phyloP scores from a whole-genome alignment of 768 basidiomycete genomes.

The Pleurotus platypus region DNA sequence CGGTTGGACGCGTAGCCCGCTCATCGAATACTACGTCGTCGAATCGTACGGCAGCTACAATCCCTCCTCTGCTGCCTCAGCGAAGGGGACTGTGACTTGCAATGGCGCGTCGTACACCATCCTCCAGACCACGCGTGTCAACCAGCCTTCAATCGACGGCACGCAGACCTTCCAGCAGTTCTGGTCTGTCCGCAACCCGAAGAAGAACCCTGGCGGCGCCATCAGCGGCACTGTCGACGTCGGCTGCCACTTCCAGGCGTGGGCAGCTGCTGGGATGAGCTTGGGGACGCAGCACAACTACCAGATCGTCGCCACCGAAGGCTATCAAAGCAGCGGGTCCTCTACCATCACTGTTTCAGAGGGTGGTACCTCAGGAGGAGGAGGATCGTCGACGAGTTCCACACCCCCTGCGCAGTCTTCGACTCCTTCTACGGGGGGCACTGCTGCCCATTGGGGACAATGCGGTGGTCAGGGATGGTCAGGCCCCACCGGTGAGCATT shows the following conservation, averaged over 20 bases:
- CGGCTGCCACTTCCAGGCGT: slow-evolving; percentile 40
- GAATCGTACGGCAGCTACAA: slow-evolving; percentile 40
- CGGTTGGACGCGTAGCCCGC: slow-evolving; percentile 41
- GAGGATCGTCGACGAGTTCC: slow-evolving; percentile 13
- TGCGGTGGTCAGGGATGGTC: slow-evolving; percentile 29
- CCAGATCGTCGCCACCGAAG: slow-evolving; percentile 46
- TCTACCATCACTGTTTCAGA: slow-evolving; percentile 17
- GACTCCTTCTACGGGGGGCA: slow-evolving; percentile 13
- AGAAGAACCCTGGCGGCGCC: slow-evolving; percentile 15
- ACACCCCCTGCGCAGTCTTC: slow-evolving; percentile 9
- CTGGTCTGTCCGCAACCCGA: slow-evolving; percentile 38
- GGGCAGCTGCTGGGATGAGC: slow-evolving; percentile 31
- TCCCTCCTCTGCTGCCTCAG: slow-evolving; percentile 26
- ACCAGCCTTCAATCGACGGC: slow-evolving; percentile 39
- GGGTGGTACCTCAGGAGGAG: slow-evolving; percentile 6
- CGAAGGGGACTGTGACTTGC: slow-evolving; percentile 34
- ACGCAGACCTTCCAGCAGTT: slow-evolving; percentile 42
- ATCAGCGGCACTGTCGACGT: slow-evolving; percentile 32
- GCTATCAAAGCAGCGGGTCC: slow-evolving; percentile 40
- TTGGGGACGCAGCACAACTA: slow-evolving; percentile 37
- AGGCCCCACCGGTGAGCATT: slow-evolving; percentile 17
- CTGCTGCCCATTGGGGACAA: slow-evolving; percentile 20
- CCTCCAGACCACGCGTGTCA: slow-evolving; percentile 30
- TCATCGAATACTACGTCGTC: slow-evolving; percentile 45
- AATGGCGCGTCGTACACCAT: slow-evolving; percentile 42